Base-by-base conservation (phyloP, 139 green algal species). In the Chlorella sorokiniana region DNA sequence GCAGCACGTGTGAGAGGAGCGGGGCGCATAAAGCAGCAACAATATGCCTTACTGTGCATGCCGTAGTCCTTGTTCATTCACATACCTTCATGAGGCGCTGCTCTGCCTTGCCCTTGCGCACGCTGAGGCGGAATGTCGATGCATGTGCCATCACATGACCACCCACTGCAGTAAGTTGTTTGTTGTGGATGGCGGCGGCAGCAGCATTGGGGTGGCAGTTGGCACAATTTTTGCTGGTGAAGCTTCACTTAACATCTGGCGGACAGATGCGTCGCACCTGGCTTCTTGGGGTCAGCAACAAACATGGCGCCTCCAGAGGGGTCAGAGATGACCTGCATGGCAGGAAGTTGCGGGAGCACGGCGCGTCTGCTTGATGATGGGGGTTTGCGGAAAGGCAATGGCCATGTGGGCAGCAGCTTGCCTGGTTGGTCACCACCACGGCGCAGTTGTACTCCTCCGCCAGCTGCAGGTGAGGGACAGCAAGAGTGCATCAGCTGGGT, bases 391-490 rank as follows among this genome's bases (percentile, higher is more conserved):
- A 16, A 11, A 56, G 48, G 48, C 48, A 56, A 11, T 56, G 48
- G 48, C 48, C 11, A 25, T 56, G 48, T 11, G 48, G 48, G 11
- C 25, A n/a, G 35, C 52, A 25, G n/a, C 61, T 59, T 16, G 92
- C 92, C 70, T 98, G 95, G 87, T 98, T 98, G 54, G 95, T 98
- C 56, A 95, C 81, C 29, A 98, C 42, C 14, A 98, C 89, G 1
- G 95, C 94, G 6, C 96, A 84, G 70, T 97, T 97, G 87, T 95
- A 98, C 89, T 98, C 93, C 74, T 97, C 93, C 2, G 91, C 84
- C 22, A 98, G 87, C 91, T 96, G 88, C 78, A 84, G 23, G 22
- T 33, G 31, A 38, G 31, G 48, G n/a, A 18, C 9, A 52, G 25
- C 29, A 68, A 20, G 11, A 33, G 6, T 42, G 62, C 25, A 33